Conservation (phyloP, 257 asterid genomes). For the Petunia secreta region DNA sequence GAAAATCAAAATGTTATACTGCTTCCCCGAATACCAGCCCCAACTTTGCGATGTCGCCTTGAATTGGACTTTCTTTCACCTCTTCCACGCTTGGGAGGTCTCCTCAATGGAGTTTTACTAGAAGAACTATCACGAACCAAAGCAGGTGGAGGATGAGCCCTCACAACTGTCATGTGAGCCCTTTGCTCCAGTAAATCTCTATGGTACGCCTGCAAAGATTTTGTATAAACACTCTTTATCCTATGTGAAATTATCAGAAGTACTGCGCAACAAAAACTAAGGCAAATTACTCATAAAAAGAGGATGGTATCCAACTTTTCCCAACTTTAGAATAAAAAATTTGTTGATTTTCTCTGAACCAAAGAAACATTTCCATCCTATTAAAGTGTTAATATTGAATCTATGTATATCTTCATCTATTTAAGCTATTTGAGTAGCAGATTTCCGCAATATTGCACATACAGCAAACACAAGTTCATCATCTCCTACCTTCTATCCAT, state of each 20-base stretch:
- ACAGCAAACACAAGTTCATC: background rate
- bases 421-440: background rate
- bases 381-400: background rate
- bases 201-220: slow-evolving; percentile 74
- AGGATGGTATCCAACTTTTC: background rate
- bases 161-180: slow-evolving; percentile 53
- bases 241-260: background rate
- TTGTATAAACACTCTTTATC: slow-evolving; percentile 1
- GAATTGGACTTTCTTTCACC: slow-evolving; percentile 68
- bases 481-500: background rate
- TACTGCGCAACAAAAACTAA: background rate
- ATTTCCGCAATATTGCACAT: background rate
- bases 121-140: slow-evolving; percentile 34
- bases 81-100: slow-evolving; percentile 56
- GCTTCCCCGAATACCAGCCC: slow-evolving; percentile 50
- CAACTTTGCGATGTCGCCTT: slow-evolving; percentile 70
- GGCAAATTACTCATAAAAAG: background rate
- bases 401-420: background rate
- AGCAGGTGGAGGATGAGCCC: slow-evolving; percentile 47
- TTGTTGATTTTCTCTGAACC: background rate
- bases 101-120: slow-evolving; percentile 39
- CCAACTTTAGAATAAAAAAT: background rate
- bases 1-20: slow-evolving; percentile 42
- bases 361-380: background rate
- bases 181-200: slow-evolving; percentile 79